Base-by-base conservation (phyloP, 805 yeast species). In the Torulaspora delbrueckii region DNA sequence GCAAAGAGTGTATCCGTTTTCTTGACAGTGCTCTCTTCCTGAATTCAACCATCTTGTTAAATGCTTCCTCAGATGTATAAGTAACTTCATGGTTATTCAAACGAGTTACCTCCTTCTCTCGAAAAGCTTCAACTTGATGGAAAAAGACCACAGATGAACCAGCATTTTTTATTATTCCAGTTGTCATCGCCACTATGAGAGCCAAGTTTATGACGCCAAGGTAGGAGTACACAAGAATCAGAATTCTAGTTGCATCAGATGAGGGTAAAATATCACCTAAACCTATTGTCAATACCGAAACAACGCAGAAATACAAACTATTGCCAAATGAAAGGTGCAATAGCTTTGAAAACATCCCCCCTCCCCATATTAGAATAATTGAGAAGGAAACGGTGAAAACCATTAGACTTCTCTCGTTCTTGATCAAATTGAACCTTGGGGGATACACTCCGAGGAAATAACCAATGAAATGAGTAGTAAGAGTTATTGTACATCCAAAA, bases 251-350 rank as follows among this genome's bases (percentile, higher is more conserved):
- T 1, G 79, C 78, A 1, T 72, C 66, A 1, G 74, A 63, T 0
- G 46, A 30, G 0, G 96, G 90, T 0, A 74, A 68, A 27, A 83
- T 71, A 55, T 85, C 93, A 31, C 96, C 96, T 13, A 82, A 69
- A 0, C 96, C 96, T 24, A 89, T 76, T 1, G 96, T 89, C 39
- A 86, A 68, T 32, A 84, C 68, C 0, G 95, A 81, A 1, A 85
- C 88, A 8, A 78, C 76, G 55, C 88, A 80, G 60, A 76, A 86
- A 59, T 86, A 88, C 37, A 86, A 60, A 0, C 86, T 79, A n/a
- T 79, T 72, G 0, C 89, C 88, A 59, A 75, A 85, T 1, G 74
- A 68, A 8, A 79, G 56, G 34, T 69, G 60, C 32, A 79, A 52
- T 37, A 81, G 45, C 3, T 65, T 55, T 1, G 77, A 69, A 53